These are phyloP conservation scores for Paraglomus brasilianum DNA, from an alignment of 192 early-diverging fungal genomes.

Conservation along the genomic window DNA sequence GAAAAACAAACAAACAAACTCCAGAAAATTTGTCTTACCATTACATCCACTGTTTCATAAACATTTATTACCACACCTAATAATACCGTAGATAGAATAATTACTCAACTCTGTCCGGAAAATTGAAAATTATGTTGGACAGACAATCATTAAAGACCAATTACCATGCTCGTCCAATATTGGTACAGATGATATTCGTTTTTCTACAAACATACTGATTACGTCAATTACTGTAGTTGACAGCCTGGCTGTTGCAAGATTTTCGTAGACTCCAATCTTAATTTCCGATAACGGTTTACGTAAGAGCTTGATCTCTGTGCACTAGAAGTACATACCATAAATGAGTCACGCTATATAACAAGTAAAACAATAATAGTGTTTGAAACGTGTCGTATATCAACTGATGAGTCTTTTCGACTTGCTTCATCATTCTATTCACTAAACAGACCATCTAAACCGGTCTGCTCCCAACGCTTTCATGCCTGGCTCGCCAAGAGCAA, in stretches of 20 bases:
- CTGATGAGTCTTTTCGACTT: constrained; percentile 27
- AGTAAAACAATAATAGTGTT: background rate
- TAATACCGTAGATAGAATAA: background rate
- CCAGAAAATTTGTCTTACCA: constrained; percentile 54
- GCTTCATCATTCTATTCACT: constrained; percentile 28
- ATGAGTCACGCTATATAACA: background rate
- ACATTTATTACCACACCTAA: constrained; percentile 85
- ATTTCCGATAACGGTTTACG: constrained; percentile 71
- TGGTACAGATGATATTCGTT: constrained; percentile 88
- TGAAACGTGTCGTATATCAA: constrained; percentile 21
- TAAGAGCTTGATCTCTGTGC: constrained; percentile 61
- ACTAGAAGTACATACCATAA: constrained; percentile 33
- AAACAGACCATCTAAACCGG: background rate
- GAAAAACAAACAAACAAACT: background rate
- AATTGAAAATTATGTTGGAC: constrained; percentile 1
- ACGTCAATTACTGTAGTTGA: constrained; percentile 84
- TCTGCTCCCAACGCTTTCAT: too few species aligned
- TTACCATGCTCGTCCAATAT: constrained; percentile 83
- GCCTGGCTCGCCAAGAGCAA: background rate
- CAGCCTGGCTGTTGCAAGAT: constrained; percentile 77
- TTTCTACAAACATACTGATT: constrained; percentile 89
- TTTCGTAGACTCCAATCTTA: constrained; percentile 84
- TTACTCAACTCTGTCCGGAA: background rate
- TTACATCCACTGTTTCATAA: constrained; percentile 95
- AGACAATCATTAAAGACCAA: background rate